Conservation (phyloP, 176 grass and related monocot genomes). For the Oryza brachyantha region DNA sequence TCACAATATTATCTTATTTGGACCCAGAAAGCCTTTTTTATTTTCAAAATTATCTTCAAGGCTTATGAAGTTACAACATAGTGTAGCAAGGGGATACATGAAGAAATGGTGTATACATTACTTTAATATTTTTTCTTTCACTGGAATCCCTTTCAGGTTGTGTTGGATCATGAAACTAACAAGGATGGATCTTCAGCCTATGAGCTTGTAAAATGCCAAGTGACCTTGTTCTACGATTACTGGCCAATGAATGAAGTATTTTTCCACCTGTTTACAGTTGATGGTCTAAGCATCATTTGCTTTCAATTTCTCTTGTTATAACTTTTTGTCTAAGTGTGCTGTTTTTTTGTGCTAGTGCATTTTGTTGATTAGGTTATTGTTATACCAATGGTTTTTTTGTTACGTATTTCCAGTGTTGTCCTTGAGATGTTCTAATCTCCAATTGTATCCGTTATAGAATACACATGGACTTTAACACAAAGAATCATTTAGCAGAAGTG, state of each 20-base stretch:
- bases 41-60: neutral
- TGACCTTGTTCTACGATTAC: constrained; percentile 84
- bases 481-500: neutral
- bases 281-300: neutral
- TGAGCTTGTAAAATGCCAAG: constrained; percentile 67
- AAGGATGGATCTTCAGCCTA: constrained; percentile 48
- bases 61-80: neutral
- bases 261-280: neutral
- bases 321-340: neutral
- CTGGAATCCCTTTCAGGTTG: constrained; percentile 41
- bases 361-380: neutral
- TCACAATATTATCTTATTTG: neutral
- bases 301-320: neutral
- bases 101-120: neutral
- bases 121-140: neutral
- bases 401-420: neutral
- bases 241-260: constrained; percentile 92
- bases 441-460: neutral
- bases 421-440: neutral
- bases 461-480: neutral
- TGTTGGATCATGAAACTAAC: constrained; percentile 48
- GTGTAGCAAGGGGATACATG: neutral
- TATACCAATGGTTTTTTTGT: neutral
- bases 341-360: neutral
- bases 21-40: neutral